These are phyloP conservation scores for Colletotrichum sp. DNA, from an alignment of 2,329 filamentous ascomycete genomes.

Conservation along the genomic window DNA sequence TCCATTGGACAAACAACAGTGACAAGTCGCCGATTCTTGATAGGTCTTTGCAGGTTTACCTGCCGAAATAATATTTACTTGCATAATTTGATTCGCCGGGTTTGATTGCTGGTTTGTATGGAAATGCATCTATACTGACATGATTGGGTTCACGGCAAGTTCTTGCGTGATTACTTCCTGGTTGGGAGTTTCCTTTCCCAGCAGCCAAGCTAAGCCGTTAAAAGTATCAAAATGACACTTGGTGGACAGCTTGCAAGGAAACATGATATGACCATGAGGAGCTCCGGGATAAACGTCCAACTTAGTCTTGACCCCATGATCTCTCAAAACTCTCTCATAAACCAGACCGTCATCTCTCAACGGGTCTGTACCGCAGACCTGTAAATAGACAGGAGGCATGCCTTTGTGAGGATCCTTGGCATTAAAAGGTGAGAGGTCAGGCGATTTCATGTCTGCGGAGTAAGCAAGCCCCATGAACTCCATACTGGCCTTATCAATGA, in stretches of 20 bases:
- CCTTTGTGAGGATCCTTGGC: conserved; percentile 30
- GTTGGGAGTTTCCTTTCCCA: neutral
- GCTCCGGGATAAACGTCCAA: neutral
- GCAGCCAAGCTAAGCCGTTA: neutral
- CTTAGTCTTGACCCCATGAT: conserved; percentile 46
- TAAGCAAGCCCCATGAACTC: conserved; percentile 32
- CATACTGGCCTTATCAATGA: conserved; percentile 32
- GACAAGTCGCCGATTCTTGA: neutral
- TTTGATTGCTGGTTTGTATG: neutral
- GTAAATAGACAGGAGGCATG: conserved; percentile 52
- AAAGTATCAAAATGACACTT: neutral
- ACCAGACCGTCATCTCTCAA: conserved; percentile 57
- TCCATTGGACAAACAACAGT: neutral
- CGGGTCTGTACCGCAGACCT: conserved; percentile 54
- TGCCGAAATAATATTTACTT: neutral
- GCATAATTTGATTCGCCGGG: neutral
- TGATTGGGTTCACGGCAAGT: neutral
- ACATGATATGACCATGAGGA: neutral
- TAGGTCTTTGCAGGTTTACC: neutral
- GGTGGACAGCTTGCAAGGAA: neutral
- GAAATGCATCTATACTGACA: neutral
- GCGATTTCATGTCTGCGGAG: conserved; percentile 30
- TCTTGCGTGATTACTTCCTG: neutral
- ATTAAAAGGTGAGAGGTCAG: conserved; percentile 35
- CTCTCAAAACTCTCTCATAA: conserved; percentile 51